A percentile compares a stretch with the other conserved stretches of the same genome.
phyloP scores from a whole-genome alignment of 2,329 filamentous ascomycete genomes.

The Verticillium tricorpus region DNA sequence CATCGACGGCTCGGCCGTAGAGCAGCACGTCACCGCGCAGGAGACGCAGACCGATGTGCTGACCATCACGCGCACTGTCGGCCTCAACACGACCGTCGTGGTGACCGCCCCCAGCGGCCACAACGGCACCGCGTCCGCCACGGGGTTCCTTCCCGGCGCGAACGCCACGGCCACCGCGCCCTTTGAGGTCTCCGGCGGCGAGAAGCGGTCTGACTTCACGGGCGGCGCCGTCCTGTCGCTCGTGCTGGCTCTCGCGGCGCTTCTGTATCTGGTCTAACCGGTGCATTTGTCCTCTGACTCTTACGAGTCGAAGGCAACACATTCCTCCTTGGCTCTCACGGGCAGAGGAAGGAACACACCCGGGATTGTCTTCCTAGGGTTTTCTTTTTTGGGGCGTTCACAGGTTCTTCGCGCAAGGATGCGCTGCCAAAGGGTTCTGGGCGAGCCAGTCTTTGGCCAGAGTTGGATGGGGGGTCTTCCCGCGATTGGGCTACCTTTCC shows the following conservation, averaged over 20 bases:
- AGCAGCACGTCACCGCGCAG: constrained; percentile 16
- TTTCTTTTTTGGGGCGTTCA: too few species aligned
- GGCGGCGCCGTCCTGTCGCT: constrained; percentile 27
- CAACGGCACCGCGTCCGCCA: constrained; percentile 16
- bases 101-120: neutral
- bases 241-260: constrained; percentile 29
- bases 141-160: constrained; percentile 10
- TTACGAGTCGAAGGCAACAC: too few species aligned
- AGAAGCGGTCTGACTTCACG: constrained; percentile 24
- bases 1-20: constrained; percentile 20
- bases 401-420: too few species aligned
- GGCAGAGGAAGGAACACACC: too few species aligned
- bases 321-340: too few species aligned
- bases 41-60: constrained; percentile 24
- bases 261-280: constrained; percentile 20
- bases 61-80: constrained; percentile 20
- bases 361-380: too few species aligned
- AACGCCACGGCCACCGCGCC: constrained; percentile 19
- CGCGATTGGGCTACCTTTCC: neutral
- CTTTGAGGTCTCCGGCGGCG: constrained; percentile 25
- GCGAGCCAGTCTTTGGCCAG: too few species aligned
- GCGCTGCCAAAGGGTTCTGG: too few species aligned
- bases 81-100: constrained; percentile 8
- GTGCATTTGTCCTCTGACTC: neutral
- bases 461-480: neutral